Conservation (phyloP, 2,329 filamentous ascomycete genomes). For the Blastomyces silverae region DNA sequence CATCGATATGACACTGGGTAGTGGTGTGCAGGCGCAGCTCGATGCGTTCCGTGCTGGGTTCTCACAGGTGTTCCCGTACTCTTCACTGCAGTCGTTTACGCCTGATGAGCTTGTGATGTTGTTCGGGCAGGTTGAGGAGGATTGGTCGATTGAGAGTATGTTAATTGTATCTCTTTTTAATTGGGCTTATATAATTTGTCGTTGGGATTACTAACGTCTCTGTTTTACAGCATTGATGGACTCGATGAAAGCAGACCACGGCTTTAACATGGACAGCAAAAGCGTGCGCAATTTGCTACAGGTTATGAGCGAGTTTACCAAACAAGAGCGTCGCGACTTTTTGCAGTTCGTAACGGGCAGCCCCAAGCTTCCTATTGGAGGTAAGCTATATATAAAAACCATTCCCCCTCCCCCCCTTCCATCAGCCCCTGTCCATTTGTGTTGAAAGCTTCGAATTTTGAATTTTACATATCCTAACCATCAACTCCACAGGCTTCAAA, state of each 20-base stretch:
- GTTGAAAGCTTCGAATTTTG: not conserved
- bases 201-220: conserved; percentile 27
- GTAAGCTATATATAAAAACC: conserved; percentile 47
- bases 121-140: conserved; percentile 86
- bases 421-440: conserved; percentile 14
- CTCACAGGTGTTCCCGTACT: conserved; percentile 92
- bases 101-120: conserved; percentile 91
- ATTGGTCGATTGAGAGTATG: conserved; percentile 96
- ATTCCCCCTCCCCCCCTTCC: conserved; percentile 5
- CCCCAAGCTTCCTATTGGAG: conserved; percentile 95
- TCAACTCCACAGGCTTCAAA: conserved; percentile 67
- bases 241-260: conserved; percentile 96
- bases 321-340: conserved; percentile 77
- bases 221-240: conserved; percentile 71
- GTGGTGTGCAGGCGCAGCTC: conserved; percentile 78
- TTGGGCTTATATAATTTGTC: not conserved
- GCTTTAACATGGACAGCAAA: conserved; percentile 96
- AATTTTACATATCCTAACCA: not conserved
- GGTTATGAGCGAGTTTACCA: conserved; percentile 80
- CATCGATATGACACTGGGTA: conserved; percentile 84
- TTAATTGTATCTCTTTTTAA: conserved; percentile 21
- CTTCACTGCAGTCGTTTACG: conserved; percentile 85
- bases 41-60: conserved; percentile 89
- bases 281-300: conserved; percentile 90
- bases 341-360: conserved; percentile 97